These are phyloP conservation scores for Metarhizium sp. DNA, from an alignment of 2,329 filamentous ascomycete genomes.

Conservation along the genomic window DNA sequence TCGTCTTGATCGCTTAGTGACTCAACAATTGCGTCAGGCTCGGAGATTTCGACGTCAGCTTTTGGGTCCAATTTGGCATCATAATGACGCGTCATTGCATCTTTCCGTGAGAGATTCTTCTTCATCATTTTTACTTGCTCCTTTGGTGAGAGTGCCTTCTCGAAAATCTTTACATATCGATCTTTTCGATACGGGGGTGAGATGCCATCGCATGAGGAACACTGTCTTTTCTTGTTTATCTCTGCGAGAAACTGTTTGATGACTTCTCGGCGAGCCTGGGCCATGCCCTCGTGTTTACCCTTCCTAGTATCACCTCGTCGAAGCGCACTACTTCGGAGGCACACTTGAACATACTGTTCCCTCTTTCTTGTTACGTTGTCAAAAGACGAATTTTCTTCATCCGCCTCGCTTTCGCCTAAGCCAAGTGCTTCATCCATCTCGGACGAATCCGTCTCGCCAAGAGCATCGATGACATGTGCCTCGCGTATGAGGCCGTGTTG, in stretches of 20 bases:
- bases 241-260: slow-evolving; percentile 74
- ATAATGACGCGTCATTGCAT: slow-evolving; percentile 49
- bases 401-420: slow-evolving; percentile 46
- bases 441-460: slow-evolving; percentile 35
- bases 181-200: slow-evolving; percentile 84
- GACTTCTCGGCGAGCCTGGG: slow-evolving; percentile 64
- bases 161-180: slow-evolving; percentile 85
- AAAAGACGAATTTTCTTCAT: slow-evolving; percentile 47
- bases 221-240: slow-evolving; percentile 61
- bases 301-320: slow-evolving; percentile 40
- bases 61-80: slow-evolving; percentile 31
- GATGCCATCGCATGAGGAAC: slow-evolving; percentile 56
- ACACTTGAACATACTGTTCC: slow-evolving; percentile 61
- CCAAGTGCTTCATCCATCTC: slow-evolving; percentile 21
- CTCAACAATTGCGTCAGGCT: slow-evolving; percentile 54
- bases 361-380: slow-evolving; percentile 43
- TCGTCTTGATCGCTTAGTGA: slow-evolving; percentile 24
- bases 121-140: slow-evolving; percentile 70
- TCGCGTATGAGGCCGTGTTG: slow-evolving; percentile 75
- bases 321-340: slow-evolving; percentile 52
- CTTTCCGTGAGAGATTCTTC: slow-evolving; percentile 53
- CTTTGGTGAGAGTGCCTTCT: slow-evolving; percentile 66
- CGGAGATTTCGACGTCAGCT: slow-evolving; percentile 24
- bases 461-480: slow-evolving; percentile 46
- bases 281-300: slow-evolving; percentile 75